Conservation (phyloP, 805 yeast genomes). For the Phaffomyces antillensis region DNA sequence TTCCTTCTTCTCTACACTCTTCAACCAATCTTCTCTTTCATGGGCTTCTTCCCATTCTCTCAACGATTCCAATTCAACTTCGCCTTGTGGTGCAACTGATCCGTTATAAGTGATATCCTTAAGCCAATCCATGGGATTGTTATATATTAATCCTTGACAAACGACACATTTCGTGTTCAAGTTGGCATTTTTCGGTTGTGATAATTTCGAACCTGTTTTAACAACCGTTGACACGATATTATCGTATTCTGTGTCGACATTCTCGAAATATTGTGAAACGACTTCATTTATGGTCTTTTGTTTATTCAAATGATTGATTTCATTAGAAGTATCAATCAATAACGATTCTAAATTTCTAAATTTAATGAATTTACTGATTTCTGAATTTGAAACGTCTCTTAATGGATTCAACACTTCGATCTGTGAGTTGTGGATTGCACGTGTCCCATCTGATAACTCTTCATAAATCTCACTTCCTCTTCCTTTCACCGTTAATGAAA, state of each 20-base stretch:
- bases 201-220: constrained; percentile 75
- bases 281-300: constrained; percentile 79
- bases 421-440: too few relatives aligned
- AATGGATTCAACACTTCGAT: constrained; percentile 63
- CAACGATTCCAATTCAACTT: constrained; percentile 33
- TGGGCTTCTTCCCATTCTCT: constrained; percentile 27
- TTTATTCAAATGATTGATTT: constrained; percentile 41
- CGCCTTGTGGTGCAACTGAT: constrained; percentile 40
- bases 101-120: constrained; percentile 56
- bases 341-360: constrained; percentile 21
- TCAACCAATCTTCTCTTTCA: constrained; percentile 13
- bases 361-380: constrained; percentile 49
- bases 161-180: constrained; percentile 37
- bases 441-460: constrained; percentile 43
- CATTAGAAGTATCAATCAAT: constrained; percentile 16
- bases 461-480: constrained; percentile 65
- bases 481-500: constrained; percentile 78
- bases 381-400: constrained; percentile 63
- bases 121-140: constrained; percentile 61
- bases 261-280: constrained; percentile 61
- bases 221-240: constrained; percentile 90
- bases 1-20: constrained; percentile 10
- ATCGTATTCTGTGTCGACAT: constrained; percentile 72
- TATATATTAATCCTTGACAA: constrained; percentile 49
- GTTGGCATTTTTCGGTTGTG: constrained; percentile 33